Percentiles rank a stretch among this genome's conserved stretches.
These are phyloP conservation scores for Suhomyces yuchorum DNA, from an alignment of 1,139 yeast species.

Conservation along the genomic window DNA sequence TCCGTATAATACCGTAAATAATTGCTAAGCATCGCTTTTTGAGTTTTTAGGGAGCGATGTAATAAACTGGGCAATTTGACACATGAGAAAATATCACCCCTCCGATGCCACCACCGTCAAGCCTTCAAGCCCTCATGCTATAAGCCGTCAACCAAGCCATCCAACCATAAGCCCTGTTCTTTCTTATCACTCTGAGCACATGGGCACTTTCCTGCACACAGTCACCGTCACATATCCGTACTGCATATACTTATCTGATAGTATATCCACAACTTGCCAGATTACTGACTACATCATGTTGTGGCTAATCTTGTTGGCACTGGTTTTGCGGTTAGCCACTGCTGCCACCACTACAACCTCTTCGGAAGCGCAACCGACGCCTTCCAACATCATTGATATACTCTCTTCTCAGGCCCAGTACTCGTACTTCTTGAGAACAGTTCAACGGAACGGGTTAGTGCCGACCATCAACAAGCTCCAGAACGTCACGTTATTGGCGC, in stretches of 20 bases:
- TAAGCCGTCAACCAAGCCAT: no score
- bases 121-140: no score
- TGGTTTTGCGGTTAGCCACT: neutral
- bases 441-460: slow-evolving; percentile 69
- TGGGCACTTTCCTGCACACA: neutral
- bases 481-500: slow-evolving; percentile 81
- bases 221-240: neutral
- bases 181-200: neutral
- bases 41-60: no score
- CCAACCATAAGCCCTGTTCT: no score
- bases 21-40: no score
- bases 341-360: slow-evolving; percentile 16
- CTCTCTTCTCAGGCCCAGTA: slow-evolving; percentile 74
- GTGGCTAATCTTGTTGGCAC: slow-evolving; percentile 7
- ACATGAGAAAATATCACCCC: no score
- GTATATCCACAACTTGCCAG: neutral
- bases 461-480: slow-evolving; percentile 65
- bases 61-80: no score
- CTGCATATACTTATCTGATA: neutral
- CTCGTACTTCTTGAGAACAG: slow-evolving; percentile 62
- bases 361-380: slow-evolving; percentile 15
- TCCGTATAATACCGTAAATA: no score
- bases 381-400: slow-evolving; percentile 69
- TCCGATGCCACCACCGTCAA: no score
- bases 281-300: slow-evolving; percentile 4